Evolutionary conservation across 129 eudicot genomes (phyloP).

Genomic region (Escallonia rubra): DNA sequence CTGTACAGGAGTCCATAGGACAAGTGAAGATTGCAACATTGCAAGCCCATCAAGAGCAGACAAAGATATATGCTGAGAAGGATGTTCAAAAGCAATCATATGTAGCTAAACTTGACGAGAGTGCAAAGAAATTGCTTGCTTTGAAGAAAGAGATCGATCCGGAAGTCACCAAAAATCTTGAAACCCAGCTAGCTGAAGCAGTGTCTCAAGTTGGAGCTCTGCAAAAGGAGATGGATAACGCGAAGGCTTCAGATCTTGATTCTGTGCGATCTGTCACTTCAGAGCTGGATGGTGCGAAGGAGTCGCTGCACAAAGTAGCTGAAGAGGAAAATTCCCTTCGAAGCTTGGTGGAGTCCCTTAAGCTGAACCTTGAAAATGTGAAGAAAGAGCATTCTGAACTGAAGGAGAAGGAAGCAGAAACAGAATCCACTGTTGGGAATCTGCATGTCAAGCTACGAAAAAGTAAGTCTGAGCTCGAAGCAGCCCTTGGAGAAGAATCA

Average conservation of each 20-base stretch:
- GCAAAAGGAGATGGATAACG: conserved; percentile 37
- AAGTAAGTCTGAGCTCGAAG: conserved; percentile 73
- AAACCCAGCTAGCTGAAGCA: conserved; percentile 43
- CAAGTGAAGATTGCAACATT: conserved; percentile 52
- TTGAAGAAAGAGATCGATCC: conserved; percentile 63
- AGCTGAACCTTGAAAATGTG: conserved; percentile 54
- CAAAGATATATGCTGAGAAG: conserved; percentile 50
- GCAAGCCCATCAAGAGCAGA: conserved; percentile 57
- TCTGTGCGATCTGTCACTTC: conserved; percentile 46
- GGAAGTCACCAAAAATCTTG: conserved; percentile 36
- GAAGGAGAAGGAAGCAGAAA: conserved; percentile 67
- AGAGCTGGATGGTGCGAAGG: conserved; percentile 82
- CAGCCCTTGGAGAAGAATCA: conserved; percentile 55
- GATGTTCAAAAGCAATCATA: conserved; percentile 53
- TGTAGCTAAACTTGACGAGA: conserved; percentile 66
- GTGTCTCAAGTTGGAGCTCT: conserved; percentile 51
- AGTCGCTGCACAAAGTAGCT: conserved; percentile 60
- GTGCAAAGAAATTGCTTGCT: conserved; percentile 46
- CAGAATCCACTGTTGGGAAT: conserved; percentile 62
- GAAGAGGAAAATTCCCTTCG: conserved; percentile 68
- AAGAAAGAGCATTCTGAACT: conserved; percentile 64
- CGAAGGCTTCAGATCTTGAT: conserved; percentile 60
- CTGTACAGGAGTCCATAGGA: conserved; percentile 45
- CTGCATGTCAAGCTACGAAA: conserved; percentile 69
- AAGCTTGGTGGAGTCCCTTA: conserved; percentile 57